Percentiles rank a stretch among this genome's conserved stretches.
Conservation (phyloP, 352 stramenopile genomes). For the Peronospora destructor region DNA sequence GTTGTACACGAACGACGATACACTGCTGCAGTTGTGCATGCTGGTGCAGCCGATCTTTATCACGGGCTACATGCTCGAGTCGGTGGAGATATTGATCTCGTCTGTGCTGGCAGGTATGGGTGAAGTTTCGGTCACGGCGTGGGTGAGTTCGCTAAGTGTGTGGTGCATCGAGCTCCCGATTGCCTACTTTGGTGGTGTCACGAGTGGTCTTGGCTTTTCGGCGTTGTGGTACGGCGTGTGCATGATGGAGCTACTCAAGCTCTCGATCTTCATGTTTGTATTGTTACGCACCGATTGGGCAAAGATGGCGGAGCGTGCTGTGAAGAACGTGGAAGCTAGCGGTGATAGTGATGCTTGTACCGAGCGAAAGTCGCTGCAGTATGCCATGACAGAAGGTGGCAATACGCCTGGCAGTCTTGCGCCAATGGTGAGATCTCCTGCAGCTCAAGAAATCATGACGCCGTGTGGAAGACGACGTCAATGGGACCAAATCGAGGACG, state of each 20-base stretch:
- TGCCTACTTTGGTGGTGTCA: slow-evolving; percentile 45
- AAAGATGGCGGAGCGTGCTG: slow-evolving; percentile 34
- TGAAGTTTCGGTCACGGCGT: slow-evolving; percentile 43
- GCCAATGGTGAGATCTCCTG: slow-evolving; percentile 42
- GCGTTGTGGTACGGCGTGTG: slow-evolving; percentile 47
- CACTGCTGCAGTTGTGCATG: slow-evolving; percentile 44
- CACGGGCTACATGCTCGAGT: slow-evolving; percentile 50
- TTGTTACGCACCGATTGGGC: slow-evolving; percentile 36
- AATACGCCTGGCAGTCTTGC: slow-evolving; percentile 47
- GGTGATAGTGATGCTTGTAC: slow-evolving; percentile 32
- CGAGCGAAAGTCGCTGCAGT: slow-evolving; percentile 36
- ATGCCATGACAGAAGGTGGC: slow-evolving; percentile 39
- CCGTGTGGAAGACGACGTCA: slow-evolving; percentile 41
- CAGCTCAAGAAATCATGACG: slow-evolving; percentile 44
- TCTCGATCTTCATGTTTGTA: slow-evolving; percentile 35
- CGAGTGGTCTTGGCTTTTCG: slow-evolving; percentile 38
- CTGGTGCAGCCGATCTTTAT: slow-evolving; percentile 54
- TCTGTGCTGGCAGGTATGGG: slow-evolving; percentile 49
- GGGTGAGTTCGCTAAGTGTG: slow-evolving; percentile 45
- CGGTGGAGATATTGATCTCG: slow-evolving; percentile 44
- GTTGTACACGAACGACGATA: slow-evolving; percentile 52
- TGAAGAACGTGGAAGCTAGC: slow-evolving; percentile 36
- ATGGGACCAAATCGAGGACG: slow-evolving; percentile 56
- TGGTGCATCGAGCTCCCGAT: slow-evolving; percentile 55
- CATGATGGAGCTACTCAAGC: slow-evolving; percentile 42